Evolutionary conservation across 2,329 filamentous ascomycete genomes (phyloP).

Genomic region (Xylaria hypoxylon): DNA sequence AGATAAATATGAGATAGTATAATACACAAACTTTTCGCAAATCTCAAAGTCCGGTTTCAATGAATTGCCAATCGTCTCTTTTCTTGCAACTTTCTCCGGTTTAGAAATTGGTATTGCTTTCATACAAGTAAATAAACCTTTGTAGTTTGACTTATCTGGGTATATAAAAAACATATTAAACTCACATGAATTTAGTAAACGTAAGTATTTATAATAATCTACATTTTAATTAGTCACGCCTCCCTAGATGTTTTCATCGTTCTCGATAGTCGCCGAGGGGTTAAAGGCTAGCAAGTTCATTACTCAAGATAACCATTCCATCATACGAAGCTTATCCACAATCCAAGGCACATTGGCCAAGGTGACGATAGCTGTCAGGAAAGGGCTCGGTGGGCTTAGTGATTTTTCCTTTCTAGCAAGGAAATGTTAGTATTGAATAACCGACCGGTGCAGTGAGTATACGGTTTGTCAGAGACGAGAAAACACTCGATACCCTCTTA

Average conservation of each 20-base stretch:
- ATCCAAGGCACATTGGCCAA: slow-evolving; percentile 26
- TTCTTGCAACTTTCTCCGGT: no score
- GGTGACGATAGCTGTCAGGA: slow-evolving; percentile 39
- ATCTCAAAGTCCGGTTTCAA: no score
- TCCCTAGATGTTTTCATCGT: no score
- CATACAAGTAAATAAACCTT: no score
- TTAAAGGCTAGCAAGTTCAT: slow-evolving; percentile 33
- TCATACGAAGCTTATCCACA: slow-evolving; percentile 41
- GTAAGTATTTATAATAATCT: neutral
- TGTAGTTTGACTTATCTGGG: neutral
- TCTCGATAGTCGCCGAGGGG: slow-evolving; percentile 32
- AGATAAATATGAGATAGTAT: neutral
- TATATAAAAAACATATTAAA: no score
- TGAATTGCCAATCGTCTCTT: no score
- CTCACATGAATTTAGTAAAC: no score
- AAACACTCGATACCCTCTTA: slow-evolving; percentile 43
- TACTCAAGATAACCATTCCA: slow-evolving; percentile 39
- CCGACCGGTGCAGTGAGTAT: slow-evolving; percentile 44
- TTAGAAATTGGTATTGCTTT: no score
- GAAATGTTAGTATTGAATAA: slow-evolving; percentile 35
- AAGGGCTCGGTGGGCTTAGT: slow-evolving; percentile 17
- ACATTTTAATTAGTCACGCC: neutral
- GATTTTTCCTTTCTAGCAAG: slow-evolving; percentile 36
- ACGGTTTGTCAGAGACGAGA: slow-evolving; percentile 35
- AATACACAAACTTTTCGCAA: no score